phyloP scores from a whole-genome alignment of 495 filamentous ascomycete species.

The Daldinia grandis region DNA sequence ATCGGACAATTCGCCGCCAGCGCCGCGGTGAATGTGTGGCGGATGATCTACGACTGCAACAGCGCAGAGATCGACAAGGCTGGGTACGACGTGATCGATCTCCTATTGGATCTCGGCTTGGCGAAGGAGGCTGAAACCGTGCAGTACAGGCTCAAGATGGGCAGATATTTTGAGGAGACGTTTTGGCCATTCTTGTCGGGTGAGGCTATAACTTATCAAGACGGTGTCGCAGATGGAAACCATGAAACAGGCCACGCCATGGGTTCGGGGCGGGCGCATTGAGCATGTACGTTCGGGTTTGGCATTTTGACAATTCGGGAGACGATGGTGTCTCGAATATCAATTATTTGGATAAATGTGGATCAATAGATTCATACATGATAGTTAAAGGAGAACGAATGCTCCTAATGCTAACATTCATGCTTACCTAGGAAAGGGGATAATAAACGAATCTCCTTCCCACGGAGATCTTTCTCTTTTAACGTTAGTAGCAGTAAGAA shows the following conservation, averaged over 20 bases:
- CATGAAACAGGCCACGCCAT: not conserved
- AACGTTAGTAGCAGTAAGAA: not conserved
- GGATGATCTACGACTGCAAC: constrained; percentile 16
- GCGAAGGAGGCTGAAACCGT: constrained; percentile 10
- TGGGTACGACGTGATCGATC: constrained; percentile 9
- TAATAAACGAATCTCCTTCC: not conserved
- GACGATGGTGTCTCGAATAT: not conserved
- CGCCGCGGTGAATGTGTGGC: not conserved
- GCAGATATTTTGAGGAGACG: not conserved
- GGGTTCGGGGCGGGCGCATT: not conserved
- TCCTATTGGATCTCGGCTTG: constrained; percentile 13
- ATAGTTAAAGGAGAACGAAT: not conserved
- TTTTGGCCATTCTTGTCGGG: not conserved
- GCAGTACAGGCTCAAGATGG: not conserved
- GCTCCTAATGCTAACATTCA: not conserved
- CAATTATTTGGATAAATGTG: too few relatives aligned
- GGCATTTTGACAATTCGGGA: not conserved
- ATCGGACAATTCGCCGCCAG: constrained; percentile 11
- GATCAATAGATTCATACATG: too few relatives aligned
- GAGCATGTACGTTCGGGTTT: not conserved
- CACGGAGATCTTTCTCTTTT: not conserved
- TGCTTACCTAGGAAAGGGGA: not conserved
- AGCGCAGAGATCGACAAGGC: not conserved
- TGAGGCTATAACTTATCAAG: not conserved
- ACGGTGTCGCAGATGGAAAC: not conserved